Conservation (phyloP, 441 rosid genomes). For the Erodium moschatum region DNA sequence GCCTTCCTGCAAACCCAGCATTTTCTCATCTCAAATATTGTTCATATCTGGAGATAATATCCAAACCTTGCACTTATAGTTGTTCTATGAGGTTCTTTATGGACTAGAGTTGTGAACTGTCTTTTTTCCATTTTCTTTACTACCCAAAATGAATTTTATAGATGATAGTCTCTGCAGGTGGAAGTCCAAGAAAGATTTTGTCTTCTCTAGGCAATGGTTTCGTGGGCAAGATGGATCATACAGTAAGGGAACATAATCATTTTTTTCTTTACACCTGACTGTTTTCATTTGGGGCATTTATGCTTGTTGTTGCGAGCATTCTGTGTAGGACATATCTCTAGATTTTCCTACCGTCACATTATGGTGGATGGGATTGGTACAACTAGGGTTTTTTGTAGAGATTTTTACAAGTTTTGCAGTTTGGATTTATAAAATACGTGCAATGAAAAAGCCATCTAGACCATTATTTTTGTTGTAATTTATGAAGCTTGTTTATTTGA, state of each 20-base stretch:
- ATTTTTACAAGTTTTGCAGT: neutral
- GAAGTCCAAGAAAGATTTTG: slow-evolving; percentile 86
- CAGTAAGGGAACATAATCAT: slow-evolving; percentile 46
- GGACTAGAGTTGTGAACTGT: slow-evolving; percentile 1
- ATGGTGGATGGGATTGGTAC: neutral
- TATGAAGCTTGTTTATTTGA: neutral
- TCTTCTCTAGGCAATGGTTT: slow-evolving; percentile 98
- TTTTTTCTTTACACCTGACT: slow-evolving; percentile 9
- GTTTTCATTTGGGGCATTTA: slow-evolving; percentile 7
- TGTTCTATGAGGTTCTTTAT: neutral
- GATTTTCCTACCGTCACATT: neutral
- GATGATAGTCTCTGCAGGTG: slow-evolving; percentile 51
- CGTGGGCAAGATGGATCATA: slow-evolving; percentile 93
- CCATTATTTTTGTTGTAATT: neutral
- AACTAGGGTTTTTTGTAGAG: neutral
- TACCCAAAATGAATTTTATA: slow-evolving; percentile 18
- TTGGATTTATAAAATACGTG: neutral
- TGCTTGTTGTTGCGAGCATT: neutral
- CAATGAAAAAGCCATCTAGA: slow-evolving; percentile 2
- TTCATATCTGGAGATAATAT: slow-evolving; percentile 7
- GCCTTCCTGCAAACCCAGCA: neutral
- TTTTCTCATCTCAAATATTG: neutral
- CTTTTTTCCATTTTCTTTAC: slow-evolving; percentile 11
- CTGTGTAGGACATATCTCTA: neutral
- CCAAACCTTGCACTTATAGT: neutral